A percentile compares a stretch with the other conserved stretches of the same genome.
Conservation (phyloP, 2,329 filamentous ascomycete species). For the Ambrosiella cleistominuta region DNA sequence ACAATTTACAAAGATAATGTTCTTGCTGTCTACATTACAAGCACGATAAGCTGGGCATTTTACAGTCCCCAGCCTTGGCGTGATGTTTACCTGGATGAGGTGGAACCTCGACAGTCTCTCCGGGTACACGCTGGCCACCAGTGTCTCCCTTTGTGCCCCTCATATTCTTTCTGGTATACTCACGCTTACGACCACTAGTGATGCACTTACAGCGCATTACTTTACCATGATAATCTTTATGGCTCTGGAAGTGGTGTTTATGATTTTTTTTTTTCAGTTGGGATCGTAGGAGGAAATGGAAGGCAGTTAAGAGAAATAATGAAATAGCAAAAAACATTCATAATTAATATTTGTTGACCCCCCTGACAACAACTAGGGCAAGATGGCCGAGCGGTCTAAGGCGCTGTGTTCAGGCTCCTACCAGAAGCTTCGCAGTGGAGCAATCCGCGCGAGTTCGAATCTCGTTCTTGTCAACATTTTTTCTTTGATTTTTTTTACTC, state of each 20-base stretch:
- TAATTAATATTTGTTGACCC: not conserved
- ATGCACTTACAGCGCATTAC: not conserved
- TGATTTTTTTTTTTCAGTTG: not conserved
- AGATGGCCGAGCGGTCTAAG: slow-evolving; percentile 12
- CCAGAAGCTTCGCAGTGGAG: slow-evolving; percentile 11
- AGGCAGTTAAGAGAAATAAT: not conserved
- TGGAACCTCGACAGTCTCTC: not conserved
- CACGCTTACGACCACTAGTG: not conserved
- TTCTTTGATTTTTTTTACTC: not conserved
- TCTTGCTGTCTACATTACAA: not conserved
- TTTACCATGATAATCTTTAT: not conserved
- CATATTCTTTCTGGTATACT: not conserved
- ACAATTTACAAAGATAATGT: not conserved
- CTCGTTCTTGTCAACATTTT: slow-evolving; percentile 20
- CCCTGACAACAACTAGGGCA: not conserved
- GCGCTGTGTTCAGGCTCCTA: slow-evolving; percentile 11
- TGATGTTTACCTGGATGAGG: not conserved
- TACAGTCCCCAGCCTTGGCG: not conserved
- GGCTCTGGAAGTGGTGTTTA: not conserved
- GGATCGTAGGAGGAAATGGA: not conserved
- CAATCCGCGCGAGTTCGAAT: slow-evolving; percentile 13
- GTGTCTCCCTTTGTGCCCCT: not conserved
- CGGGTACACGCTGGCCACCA: not conserved
- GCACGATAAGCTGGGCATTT: not conserved
- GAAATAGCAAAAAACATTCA: not conserved